A percentile compares a stretch with the other conserved stretches of the same genome.
Conservation (phyloP, 768 basidiomycete species). For the Suillus paluster region DNA sequence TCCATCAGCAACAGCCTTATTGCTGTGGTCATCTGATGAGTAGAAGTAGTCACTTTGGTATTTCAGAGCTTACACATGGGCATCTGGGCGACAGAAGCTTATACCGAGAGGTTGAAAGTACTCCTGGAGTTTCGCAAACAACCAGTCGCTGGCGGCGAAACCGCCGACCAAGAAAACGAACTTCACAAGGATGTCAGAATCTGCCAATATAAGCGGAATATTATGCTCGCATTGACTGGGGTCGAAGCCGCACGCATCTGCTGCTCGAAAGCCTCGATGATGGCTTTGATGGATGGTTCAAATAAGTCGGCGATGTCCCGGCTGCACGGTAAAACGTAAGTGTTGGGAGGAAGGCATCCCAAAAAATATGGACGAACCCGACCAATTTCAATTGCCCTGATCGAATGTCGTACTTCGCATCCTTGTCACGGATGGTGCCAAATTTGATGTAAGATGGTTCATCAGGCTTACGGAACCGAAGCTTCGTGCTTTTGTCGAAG, state of each 20-base stretch:
- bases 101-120: slow-evolving; percentile 40
- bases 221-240: slow-evolving; percentile 32
- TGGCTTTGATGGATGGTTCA: slow-evolving; percentile 44
- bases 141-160: slow-evolving; percentile 52
- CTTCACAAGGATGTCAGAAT: slow-evolving; percentile 12
- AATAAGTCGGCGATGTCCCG: slow-evolving; percentile 44
- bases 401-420: slow-evolving; percentile 43
- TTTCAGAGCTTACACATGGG: slow-evolving; percentile 46
- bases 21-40: slow-evolving; percentile 25
- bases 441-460: slow-evolving; percentile 53
- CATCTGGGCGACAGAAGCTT: slow-evolving; percentile 50
- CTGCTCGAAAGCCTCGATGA: slow-evolving; percentile 37
- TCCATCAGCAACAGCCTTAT: slow-evolving; percentile 57
- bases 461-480: slow-evolving; percentile 42
- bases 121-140: slow-evolving; percentile 46
- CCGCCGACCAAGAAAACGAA: slow-evolving; percentile 56
- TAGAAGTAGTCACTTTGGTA: neutral
- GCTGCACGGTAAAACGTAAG: slow-evolving; percentile 19
- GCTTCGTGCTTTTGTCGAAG: slow-evolving; percentile 54
- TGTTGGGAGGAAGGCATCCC: neutral
- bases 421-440: slow-evolving; percentile 47
- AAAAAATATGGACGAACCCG: slow-evolving; percentile 30
- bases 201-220: too few relatives aligned
- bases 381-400: slow-evolving; percentile 51
- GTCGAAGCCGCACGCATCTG: slow-evolving; percentile 26